Percentiles rank a stretch among this genome's conserved stretches.
Conservation (phyloP, 2,329 filamentous ascomycete genomes). For the Plectosphaerella plurivora region DNA sequence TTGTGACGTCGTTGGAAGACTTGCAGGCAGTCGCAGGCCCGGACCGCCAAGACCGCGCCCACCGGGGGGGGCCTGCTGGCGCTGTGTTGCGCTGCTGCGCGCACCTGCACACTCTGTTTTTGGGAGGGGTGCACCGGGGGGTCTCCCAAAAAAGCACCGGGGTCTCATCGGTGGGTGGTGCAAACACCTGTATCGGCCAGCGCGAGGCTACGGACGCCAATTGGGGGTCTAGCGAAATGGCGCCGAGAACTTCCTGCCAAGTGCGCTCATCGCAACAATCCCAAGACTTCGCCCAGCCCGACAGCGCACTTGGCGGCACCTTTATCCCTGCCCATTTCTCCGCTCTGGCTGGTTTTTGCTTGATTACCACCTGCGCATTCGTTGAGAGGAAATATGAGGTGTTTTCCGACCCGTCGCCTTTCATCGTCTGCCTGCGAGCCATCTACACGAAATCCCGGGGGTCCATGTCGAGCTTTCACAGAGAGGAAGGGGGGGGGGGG, state of each 20-base stretch:
- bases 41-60: background rate
- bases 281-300: slow-evolving; percentile 3
- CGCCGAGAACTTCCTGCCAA: slow-evolving; percentile 1
- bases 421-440: background rate
- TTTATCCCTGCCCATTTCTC: slow-evolving; percentile 1
- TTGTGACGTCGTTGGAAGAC: slow-evolving; percentile 3
- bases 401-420: background rate
- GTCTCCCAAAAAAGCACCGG: too few species aligned
- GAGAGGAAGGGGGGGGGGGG: too few species aligned
- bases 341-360: background rate
- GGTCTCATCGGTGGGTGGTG: background rate
- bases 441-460: background rate
- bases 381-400: background rate
- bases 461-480: background rate
- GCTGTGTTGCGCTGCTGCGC: background rate
- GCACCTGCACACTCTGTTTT: too few species aligned
- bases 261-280: background rate
- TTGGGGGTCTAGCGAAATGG: background rate
- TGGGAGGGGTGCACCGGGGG: too few species aligned
- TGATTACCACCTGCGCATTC: background rate
- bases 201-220: background rate
- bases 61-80: background rate
- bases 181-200: background rate
- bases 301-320: slow-evolving; percentile 1
- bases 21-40: background rate